These are phyloP conservation scores for Thelephora terrestris DNA, from an alignment of 1,284 basidiomycete genomes.

Conservation along the genomic window DNA sequence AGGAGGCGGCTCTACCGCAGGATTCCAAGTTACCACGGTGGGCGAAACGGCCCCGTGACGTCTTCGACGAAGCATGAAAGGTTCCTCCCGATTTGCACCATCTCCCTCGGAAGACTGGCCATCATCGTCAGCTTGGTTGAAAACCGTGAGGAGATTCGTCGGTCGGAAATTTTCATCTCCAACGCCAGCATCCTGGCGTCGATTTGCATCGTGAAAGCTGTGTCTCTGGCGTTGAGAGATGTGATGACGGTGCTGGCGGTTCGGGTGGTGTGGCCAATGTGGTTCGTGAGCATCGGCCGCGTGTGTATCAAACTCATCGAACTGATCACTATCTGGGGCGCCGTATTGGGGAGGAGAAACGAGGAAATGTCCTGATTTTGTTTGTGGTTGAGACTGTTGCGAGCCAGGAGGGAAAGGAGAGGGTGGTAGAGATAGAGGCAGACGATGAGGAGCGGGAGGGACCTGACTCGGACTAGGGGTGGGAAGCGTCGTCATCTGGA, in stretches of 20 bases:
- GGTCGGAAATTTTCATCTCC: too few relatives aligned
- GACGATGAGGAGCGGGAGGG: slow-evolving; percentile 30
- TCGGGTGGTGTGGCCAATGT: neutral
- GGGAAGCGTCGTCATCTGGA: slow-evolving; percentile 31
- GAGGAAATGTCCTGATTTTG: neutral
- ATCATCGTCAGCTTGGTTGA: neutral
- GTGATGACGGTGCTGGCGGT: too few relatives aligned
- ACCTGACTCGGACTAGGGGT: slow-evolving; percentile 50
- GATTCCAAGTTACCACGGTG: slow-evolving; percentile 57
- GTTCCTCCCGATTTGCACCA: neutral
- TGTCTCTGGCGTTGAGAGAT: too few relatives aligned
- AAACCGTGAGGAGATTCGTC: too few relatives aligned
- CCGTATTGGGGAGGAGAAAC: too few relatives aligned
- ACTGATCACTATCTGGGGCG: too few relatives aligned
- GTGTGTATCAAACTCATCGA: too few relatives aligned
- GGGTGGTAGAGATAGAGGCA: slow-evolving; percentile 22
- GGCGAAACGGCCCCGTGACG: slow-evolving; percentile 40
- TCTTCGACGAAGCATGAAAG: slow-evolving; percentile 9
- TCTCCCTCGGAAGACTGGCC: neutral
- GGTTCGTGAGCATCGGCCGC: neutral
- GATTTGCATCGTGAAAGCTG: too few relatives aligned
- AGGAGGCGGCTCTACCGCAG: slow-evolving; percentile 66
- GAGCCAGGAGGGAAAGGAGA: slow-evolving; percentile 7
- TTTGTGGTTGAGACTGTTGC: slow-evolving; percentile 1
- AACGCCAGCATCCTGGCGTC: too few relatives aligned